A percentile compares a stretch with the other conserved stretches of the same genome.
These are phyloP conservation scores for Tulasnella sp. DNA, from an alignment of 768 basidiomycete species.

Conservation along the genomic window DNA sequence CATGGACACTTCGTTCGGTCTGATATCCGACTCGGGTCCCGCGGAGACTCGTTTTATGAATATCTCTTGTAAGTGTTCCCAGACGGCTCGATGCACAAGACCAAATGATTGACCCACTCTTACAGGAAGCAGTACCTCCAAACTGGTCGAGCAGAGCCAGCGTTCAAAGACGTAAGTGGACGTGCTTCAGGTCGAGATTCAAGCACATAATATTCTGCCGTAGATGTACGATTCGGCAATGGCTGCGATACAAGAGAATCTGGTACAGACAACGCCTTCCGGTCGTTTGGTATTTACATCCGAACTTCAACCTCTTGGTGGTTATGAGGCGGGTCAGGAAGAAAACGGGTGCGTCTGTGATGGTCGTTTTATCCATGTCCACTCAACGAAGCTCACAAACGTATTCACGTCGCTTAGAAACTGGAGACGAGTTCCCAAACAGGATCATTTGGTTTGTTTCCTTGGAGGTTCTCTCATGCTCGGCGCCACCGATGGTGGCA, in stretches of 20 bases:
- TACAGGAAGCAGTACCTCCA: conserved; percentile 71
- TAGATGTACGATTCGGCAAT: conserved; percentile 91
- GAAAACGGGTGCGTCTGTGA: background rate
- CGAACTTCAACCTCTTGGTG: conserved; percentile 49
- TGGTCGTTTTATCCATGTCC: background rate
- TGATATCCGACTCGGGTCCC: conserved; percentile 82
- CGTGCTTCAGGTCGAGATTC: background rate
- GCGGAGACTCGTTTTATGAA: conserved; percentile 93
- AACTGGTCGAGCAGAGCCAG: conserved; percentile 62
- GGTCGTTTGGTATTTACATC: conserved; percentile 69
- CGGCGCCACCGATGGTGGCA: conserved; percentile 68
- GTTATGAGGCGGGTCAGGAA: background rate
- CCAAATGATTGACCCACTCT: conserved; percentile 11
- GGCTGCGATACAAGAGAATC: conserved; percentile 67
- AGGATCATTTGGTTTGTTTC: conserved; percentile 96
- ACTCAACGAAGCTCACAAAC: background rate
- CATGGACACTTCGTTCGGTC: conserved; percentile 55
- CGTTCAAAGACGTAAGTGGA: conserved; percentile 65
- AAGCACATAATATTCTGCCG: background rate
- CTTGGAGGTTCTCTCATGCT: conserved; percentile 90
- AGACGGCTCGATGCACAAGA: background rate
- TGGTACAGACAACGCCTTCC: conserved; percentile 61
- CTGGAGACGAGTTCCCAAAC: conserved; percentile 78
- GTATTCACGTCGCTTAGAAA: conserved; percentile 40
- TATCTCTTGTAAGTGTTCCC: conserved; percentile 61